phyloP scores from a whole-genome alignment of 1,284 basidiomycete genomes.

The Leccinum huronense region DNA sequence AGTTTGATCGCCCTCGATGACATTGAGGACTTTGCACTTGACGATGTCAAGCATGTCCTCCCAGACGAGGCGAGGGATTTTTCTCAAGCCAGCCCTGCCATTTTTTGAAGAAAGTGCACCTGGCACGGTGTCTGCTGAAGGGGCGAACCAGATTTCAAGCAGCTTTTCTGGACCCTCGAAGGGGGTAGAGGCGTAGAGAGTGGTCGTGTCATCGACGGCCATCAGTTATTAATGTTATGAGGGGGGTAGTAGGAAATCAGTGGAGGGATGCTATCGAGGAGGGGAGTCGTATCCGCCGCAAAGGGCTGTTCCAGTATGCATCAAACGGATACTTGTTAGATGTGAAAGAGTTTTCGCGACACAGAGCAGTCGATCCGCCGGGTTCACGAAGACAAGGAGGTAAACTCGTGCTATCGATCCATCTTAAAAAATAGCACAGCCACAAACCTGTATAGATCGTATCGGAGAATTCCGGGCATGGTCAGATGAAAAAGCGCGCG shows the following conservation, averaged over 20 bases:
- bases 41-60: conserved; percentile 98
- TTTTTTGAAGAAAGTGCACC: conserved; percentile 39
- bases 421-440: conserved; percentile 19
- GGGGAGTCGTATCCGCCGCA: conserved; percentile 42
- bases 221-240: conserved; percentile 22
- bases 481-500: not conserved
- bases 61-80: conserved; percentile 80
- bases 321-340: conserved; percentile 41
- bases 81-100: conserved; percentile 69
- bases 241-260: not conserved
- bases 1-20: conserved; percentile 81
- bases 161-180: conserved; percentile 96
- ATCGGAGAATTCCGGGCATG: conserved; percentile 17
- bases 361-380: conserved; percentile 21
- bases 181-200: conserved; percentile 46
- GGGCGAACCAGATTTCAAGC: conserved; percentile 97
- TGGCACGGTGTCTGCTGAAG: conserved; percentile 62
- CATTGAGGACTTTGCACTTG: conserved; percentile 94
- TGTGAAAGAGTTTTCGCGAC: conserved; percentile 21
- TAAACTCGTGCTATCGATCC: conserved; percentile 3
- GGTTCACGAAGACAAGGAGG: conserved; percentile 20
- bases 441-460: conserved; percentile 28
- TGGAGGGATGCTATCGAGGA: conserved; percentile 54
- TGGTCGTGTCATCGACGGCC: conserved; percentile 38
- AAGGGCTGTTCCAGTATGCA: conserved; percentile 53